Conservation (phyloP, 345 rosid genomes). For the Euphorbia tirucalli region DNA sequence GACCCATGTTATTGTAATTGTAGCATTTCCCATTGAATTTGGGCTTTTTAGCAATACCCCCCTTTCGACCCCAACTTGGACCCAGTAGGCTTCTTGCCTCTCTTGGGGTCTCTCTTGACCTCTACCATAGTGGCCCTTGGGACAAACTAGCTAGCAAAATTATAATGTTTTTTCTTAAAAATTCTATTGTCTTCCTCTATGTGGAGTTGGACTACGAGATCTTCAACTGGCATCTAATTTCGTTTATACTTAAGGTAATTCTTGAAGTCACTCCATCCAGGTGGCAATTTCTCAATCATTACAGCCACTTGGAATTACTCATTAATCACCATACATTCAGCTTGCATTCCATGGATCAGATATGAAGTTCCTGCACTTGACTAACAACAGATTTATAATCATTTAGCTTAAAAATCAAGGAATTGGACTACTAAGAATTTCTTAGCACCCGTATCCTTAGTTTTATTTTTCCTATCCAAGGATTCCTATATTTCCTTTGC, state of each 20-base stretch:
- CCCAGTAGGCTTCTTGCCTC: too few species aligned
- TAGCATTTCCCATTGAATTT: too few species aligned
- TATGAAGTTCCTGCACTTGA: slow-evolving; percentile 3
- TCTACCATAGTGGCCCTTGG: neutral
- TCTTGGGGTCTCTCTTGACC: neutral
- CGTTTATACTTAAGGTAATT: slow-evolving; percentile 8
- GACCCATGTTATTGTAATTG: too few species aligned
- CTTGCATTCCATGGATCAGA: neutral
- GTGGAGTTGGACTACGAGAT: neutral
- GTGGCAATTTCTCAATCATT: neutral
- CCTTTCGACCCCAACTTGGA: too few species aligned
- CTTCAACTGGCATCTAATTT: neutral
- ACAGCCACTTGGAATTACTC: neutral
- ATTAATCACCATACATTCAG: neutral
- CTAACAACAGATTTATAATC: too few species aligned
- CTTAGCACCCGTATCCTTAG: too few species aligned
- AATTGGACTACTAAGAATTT: too few species aligned
- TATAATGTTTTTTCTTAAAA: neutral
- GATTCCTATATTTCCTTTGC: neutral
- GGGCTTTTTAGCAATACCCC: too few species aligned
- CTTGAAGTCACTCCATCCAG: neutral
- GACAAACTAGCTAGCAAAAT: too few species aligned
- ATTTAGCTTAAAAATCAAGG: too few species aligned
- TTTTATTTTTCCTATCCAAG: too few species aligned
- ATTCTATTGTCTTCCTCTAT: slow-evolving; percentile 10